These are phyloP conservation scores for Neurospora discreta DNA, from an alignment of 495 filamentous ascomycete genomes.

Conservation along the genomic window DNA sequence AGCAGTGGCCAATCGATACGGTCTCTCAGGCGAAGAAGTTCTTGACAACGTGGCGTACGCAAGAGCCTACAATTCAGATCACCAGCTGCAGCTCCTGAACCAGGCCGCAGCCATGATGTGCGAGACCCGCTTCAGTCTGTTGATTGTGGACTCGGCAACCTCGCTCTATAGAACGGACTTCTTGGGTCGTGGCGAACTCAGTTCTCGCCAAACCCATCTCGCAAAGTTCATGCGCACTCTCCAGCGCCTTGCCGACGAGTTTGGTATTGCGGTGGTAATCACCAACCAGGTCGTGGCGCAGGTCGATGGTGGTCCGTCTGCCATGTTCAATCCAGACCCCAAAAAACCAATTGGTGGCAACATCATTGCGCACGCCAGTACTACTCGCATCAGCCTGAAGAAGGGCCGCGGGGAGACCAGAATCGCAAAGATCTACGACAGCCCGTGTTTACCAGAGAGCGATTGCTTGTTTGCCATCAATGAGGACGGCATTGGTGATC, in stretches of 20 bases:
- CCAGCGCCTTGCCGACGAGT: slow-evolving; percentile 91
- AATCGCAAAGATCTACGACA: slow-evolving; percentile 98
- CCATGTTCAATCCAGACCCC: slow-evolving; percentile 98
- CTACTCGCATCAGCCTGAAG: slow-evolving; percentile 79
- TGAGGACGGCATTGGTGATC: slow-evolving; percentile 93
- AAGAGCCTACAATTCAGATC: slow-evolving; percentile 94
- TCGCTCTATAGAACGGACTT: slow-evolving; percentile 95
- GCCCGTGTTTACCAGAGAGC: slow-evolving; percentile 89
- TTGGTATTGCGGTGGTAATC: slow-evolving; percentile 96
- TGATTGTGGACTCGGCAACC: slow-evolving; percentile 91
- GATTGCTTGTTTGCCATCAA: slow-evolving; percentile 96
- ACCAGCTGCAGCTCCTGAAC: slow-evolving; percentile 87
- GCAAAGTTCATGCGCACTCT: slow-evolving; percentile 96
- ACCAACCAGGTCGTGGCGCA: slow-evolving; percentile 98
- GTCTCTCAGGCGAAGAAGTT: slow-evolving; percentile 90
- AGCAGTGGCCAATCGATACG: slow-evolving; percentile 85
- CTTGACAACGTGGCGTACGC: slow-evolving; percentile 97
- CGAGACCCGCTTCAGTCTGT: slow-evolving; percentile 89
- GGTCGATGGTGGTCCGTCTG: slow-evolving; percentile 86
- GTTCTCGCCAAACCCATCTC: slow-evolving; percentile 78
- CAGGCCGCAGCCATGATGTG: slow-evolving; percentile 99
- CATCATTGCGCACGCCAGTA: slow-evolving; percentile 95
- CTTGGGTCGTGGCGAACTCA: slow-evolving; percentile 84
- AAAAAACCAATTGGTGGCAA: slow-evolving; percentile 99
- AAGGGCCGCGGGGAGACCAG: slow-evolving; percentile 92